phyloP scores from a whole-genome alignment of 2,329 filamentous ascomycete species.

The Monosporascus sp. region DNA sequence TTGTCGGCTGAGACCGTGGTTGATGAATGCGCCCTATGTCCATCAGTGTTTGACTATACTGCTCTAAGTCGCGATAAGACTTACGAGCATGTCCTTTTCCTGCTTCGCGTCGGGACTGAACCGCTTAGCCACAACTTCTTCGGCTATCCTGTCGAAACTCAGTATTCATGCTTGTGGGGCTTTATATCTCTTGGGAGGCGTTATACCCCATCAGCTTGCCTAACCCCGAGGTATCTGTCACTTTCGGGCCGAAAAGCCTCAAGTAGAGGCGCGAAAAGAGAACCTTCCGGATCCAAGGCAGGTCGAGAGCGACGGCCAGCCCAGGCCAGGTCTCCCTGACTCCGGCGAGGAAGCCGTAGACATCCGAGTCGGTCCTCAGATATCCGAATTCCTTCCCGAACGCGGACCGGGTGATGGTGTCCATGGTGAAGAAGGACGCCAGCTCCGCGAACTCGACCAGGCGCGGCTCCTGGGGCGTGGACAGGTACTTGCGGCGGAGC shows the following conservation, averaged over 20 bases:
- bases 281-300: slow-evolving; percentile 13
- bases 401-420: slow-evolving; percentile 16
- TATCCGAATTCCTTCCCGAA: slow-evolving; percentile 21
- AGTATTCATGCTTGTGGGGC: background rate
- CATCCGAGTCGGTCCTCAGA: slow-evolving; percentile 12
- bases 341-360: slow-evolving; percentile 12
- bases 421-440: slow-evolving; percentile 15
- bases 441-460: slow-evolving; percentile 13
- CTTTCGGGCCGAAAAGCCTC: slow-evolving; percentile 13
- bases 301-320: slow-evolving; percentile 9
- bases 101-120: slow-evolving; percentile 4
- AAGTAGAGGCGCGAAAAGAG: slow-evolving; percentile 12
- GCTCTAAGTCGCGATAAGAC: background rate
- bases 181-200: background rate
- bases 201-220: slow-evolving; percentile 16
- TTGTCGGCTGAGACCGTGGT: slow-evolving; percentile 17
- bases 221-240: slow-evolving; percentile 11
- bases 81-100: slow-evolving; percentile 14
- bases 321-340: slow-evolving; percentile 2
- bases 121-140: slow-evolving; percentile 11
- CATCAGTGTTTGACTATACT: background rate
- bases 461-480: background rate
- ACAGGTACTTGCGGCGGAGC: slow-evolving; percentile 13
- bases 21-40: slow-evolving; percentile 21
- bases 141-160: slow-evolving; percentile 4